These are phyloP conservation scores for Brettanomyces nanus DNA, from an alignment of 805 yeast genomes.

Conservation along the genomic window DNA sequence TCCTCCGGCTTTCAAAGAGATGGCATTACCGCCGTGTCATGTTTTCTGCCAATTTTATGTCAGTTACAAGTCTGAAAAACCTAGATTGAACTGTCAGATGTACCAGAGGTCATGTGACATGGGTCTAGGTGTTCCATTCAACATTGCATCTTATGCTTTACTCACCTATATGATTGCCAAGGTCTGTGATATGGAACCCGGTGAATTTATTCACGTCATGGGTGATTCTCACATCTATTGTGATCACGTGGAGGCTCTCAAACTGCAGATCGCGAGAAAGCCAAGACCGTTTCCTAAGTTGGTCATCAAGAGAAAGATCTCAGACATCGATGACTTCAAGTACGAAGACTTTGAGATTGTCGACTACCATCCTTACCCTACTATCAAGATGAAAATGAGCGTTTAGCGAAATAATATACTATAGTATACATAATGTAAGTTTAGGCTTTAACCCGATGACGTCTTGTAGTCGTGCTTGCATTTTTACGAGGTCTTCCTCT, in stretches of 20 bases:
- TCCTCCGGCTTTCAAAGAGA: conserved; percentile 84
- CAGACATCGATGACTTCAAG: conserved; percentile 75
- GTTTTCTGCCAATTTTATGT: conserved; percentile 95
- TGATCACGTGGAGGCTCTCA: conserved; percentile 88
- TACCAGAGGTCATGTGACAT: conserved; percentile 98
- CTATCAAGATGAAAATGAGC: conserved; percentile 95
- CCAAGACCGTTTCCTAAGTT: conserved; percentile 82
- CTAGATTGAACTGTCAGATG: conserved; percentile 75
- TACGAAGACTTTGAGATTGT: conserved; percentile 80
- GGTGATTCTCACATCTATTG: conserved; percentile 96
- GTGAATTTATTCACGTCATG: conserved; percentile 89
- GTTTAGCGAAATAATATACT: conserved; percentile 40
- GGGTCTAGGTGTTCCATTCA: conserved; percentile 99
- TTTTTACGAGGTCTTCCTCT: conserved; percentile 21
- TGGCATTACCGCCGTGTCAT: conserved; percentile 99
- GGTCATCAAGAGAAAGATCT: conserved; percentile 57
- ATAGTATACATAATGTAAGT: background rate
- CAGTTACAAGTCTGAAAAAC: conserved; percentile 44
- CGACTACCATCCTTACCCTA: conserved; percentile 73
- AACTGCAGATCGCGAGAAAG: conserved; percentile 64
- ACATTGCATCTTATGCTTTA: conserved; percentile 92
- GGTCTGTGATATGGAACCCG: conserved; percentile 90
- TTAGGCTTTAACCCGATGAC: no score
- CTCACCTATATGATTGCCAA: conserved; percentile 93
- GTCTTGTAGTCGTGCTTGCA: no score